These are phyloP conservation scores for Globisporangium middletonii DNA, from an alignment of 352 stramenopile genomes.

Conservation along the genomic window DNA sequence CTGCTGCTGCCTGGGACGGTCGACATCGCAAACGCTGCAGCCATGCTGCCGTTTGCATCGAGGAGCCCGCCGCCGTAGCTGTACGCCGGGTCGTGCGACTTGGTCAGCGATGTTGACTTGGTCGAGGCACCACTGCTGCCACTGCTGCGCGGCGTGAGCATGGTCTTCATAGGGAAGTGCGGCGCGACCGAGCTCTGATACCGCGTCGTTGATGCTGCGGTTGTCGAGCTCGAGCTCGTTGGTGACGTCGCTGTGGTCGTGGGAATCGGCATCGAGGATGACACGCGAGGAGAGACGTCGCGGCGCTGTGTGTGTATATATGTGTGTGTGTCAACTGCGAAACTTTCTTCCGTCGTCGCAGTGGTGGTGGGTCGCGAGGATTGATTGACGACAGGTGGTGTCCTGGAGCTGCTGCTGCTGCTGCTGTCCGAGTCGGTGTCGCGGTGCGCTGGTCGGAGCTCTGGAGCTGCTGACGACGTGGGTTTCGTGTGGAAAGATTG, in stretches of 20 bases:
- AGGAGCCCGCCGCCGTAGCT: slow-evolving; percentile 1
- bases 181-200: slow-evolving; percentile 15
- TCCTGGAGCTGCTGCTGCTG: background rate
- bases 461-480: slow-evolving; percentile 1
- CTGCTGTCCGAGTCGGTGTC: too few species aligned
- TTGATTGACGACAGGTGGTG: background rate
- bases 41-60: slow-evolving; percentile 13
- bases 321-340: too few species aligned
- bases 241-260: background rate
- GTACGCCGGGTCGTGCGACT: background rate
- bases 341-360: slow-evolving; percentile 1
- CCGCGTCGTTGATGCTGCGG: background rate
- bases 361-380: slow-evolving; percentile 1
- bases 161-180: slow-evolving; percentile 19
- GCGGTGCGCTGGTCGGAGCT: too few species aligned
- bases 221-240: background rate
- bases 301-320: too few species aligned
- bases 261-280: background rate
- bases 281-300: too few species aligned
- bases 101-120: background rate
- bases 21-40: slow-evolving; percentile 10
- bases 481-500: slow-evolving; percentile 14
- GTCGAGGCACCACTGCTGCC: background rate
- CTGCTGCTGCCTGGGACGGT: slow-evolving; percentile 7
- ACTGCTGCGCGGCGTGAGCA: slow-evolving; percentile 8